Evolutionary conservation across 306 rosid genomes (phyloP), one percentile per base, ranked within the genome.

Genomic region (Pachyrhizus erosus): DNA sequence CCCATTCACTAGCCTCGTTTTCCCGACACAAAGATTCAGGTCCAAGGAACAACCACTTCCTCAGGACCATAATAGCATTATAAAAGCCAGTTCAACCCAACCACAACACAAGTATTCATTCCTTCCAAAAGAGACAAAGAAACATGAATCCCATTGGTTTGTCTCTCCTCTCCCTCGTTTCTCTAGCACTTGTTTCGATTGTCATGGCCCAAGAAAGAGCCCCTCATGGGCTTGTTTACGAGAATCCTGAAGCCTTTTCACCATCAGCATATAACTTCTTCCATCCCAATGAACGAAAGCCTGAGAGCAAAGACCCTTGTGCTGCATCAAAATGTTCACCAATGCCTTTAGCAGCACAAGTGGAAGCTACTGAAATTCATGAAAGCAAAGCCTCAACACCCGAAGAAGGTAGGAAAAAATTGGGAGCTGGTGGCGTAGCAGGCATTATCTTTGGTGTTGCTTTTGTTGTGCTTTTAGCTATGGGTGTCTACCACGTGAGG

Each of bases 221-320:
- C 4, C 97, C 98, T 1, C 99, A 94, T 60, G 98, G 99, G 17
- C 82, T 96, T 31, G 91, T 85, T 33, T 64, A 87, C 27, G 93
- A 88, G 80, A 78, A 70, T 15, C 97, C 98, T 0, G 73, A 72
- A 27, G 94, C 88, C 0, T 75, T 96, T 78, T 77, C 98, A 4
- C 99, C 99, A 7, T 90, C 92, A 23, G 93, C 97, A 6, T 96
- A 96, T 39, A 83, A 90, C 75, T 96, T 96, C 83, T 96, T 94
- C 48, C 94, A 96, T 57, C 97, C 99, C 37, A 88, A 76, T 75
- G 77, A 77, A n/a, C 42, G 20, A 37, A 84, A 88, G 42, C 84
- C 91, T 2, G 86, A 43, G 42, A 72, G 70, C 55, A 54, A 55
- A 65, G 89, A 90, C 33, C 90, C 92, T 11, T 93, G 99, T 68